Evolutionary conservation across 163 green algal species (phyloP), one percentile per base, ranked within the genome.

Genomic region (Picocystis sp.): DNA sequence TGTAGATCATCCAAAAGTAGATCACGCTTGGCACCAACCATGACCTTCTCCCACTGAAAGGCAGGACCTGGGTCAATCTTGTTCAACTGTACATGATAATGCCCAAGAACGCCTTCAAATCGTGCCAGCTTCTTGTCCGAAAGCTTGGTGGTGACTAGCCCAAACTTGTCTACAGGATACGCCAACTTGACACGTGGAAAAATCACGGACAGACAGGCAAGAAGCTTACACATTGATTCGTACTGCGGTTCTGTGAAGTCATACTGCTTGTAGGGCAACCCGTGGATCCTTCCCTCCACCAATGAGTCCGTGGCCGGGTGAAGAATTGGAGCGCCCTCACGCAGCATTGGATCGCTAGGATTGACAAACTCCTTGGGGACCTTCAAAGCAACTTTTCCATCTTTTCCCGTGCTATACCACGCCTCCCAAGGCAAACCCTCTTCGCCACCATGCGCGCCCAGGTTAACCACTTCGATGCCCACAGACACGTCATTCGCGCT

Each of bases 11-110:
- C 8, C 8, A 8, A 8, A 12, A 12, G 29, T 5, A 38, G 29
- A 38, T 5, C 29, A 38, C 5, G 8, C 29, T 38, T 38, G 29
- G 29, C 29, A 38, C 29, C 29, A 38, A 8, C 5, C 5, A 38
- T 38, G 29, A 38, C 8, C 29, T 38, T 38, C 8, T 38, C 29
- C 29, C 29, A 38, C 29, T 38, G 29, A 8, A 38, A 38, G 8
- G 29, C 29, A 12, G 29, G 29, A 8, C 66, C 44, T 79, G 34
- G 0, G 63, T 57, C 19, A 71, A 57, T 23, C 51, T 57, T 57
- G 22, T 57, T 57, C 17, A 43, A 51, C 51, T 57, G 51, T 5
- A 57, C 51, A 43, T 57, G 51, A 43, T 52, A 57, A 43, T 57
- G 51, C 13, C 51, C 51, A 17, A 57, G 22, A 53, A 57, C 10